A percentile compares a stretch with the other conserved stretches of the same genome.
These are phyloP conservation scores for Bombardia bombarda DNA, from an alignment of 495 filamentous ascomycete species.

Conservation along the genomic window DNA sequence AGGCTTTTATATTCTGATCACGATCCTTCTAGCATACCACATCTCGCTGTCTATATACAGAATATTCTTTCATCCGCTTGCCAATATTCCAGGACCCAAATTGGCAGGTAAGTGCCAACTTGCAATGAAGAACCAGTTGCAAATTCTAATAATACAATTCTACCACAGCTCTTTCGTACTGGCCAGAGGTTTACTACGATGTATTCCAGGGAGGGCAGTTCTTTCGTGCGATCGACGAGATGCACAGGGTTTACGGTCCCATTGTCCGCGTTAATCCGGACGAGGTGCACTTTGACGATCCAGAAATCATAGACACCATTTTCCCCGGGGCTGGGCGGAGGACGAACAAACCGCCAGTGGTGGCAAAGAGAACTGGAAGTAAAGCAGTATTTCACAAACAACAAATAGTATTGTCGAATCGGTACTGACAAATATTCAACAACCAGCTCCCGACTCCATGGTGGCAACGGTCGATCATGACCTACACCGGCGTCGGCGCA, in stretches of 20 bases:
- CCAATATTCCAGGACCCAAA: neutral
- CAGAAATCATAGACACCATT: constrained; percentile 3
- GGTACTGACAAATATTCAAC: too few species aligned
- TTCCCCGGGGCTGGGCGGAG: neutral
- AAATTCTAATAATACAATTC: neutral
- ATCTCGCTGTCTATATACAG: too few species aligned
- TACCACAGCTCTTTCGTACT: constrained; percentile 1
- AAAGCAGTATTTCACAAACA: too few species aligned
- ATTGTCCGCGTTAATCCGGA: constrained; percentile 7
- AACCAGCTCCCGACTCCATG: constrained; percentile 2
- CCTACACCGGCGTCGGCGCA: constrained; percentile 6
- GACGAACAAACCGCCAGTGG: constrained; percentile 4
- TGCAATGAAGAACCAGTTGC: neutral
- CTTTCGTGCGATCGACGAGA: constrained; percentile 1
- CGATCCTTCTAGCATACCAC: too few species aligned
- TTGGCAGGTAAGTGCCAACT: neutral
- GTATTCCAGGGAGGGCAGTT: neutral
- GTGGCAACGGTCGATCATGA: constrained; percentile 6
- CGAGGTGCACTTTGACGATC: constrained; percentile 9
- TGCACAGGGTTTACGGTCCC: constrained; percentile 9
- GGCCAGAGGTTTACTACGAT: constrained; percentile 4
- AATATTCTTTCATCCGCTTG: too few species aligned
- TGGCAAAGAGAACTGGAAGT: too few species aligned
- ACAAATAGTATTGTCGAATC: too few species aligned
- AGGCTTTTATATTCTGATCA: too few species aligned